A percentile compares a stretch with the other conserved stretches of the same genome.
Conservation (phyloP, 1,284 basidiomycete species). For the Grifola frondosa region DNA sequence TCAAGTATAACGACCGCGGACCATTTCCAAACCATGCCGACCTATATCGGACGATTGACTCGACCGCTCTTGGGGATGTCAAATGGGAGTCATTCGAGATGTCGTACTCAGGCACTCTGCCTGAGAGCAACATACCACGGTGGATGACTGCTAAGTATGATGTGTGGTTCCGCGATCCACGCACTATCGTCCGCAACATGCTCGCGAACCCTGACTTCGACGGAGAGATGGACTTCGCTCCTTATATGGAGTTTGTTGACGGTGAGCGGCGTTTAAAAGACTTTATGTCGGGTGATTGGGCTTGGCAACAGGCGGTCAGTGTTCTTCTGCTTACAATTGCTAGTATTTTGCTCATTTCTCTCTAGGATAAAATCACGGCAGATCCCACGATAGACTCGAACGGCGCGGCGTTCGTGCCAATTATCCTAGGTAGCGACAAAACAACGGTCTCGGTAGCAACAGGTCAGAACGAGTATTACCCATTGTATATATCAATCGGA, state of each 20-base stretch:
- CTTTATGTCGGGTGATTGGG: conserved; percentile 21
- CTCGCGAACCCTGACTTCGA: conserved; percentile 9
- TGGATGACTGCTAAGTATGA: neutral
- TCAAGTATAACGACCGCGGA: neutral
- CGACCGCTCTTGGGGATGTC: neutral
- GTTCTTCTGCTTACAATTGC: neutral
- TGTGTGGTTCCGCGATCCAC: conserved; percentile 7
- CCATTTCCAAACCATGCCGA: neutral
- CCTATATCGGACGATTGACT: neutral
- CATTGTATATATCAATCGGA: conserved; percentile 20
- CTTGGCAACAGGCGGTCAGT: conserved; percentile 25
- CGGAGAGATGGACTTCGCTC: conserved; percentile 1
- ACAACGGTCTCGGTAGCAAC: conserved; percentile 26
- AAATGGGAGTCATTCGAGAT: neutral
- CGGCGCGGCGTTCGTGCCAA: conserved; percentile 15
- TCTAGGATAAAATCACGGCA: conserved; percentile 11
- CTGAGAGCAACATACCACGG: neutral
- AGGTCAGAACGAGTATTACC: conserved; percentile 23
- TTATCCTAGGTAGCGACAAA: conserved; percentile 23
- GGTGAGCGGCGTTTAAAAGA: conserved; percentile 3
- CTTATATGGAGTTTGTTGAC: conserved; percentile 6
- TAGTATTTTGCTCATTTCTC: too few species aligned
- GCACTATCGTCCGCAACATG: conserved; percentile 5
- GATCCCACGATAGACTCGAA: conserved; percentile 6
- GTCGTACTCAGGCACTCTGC: neutral